Base-by-base conservation (phyloP, 176 grass and related monocot species). In the Dactylis glomerata region DNA sequence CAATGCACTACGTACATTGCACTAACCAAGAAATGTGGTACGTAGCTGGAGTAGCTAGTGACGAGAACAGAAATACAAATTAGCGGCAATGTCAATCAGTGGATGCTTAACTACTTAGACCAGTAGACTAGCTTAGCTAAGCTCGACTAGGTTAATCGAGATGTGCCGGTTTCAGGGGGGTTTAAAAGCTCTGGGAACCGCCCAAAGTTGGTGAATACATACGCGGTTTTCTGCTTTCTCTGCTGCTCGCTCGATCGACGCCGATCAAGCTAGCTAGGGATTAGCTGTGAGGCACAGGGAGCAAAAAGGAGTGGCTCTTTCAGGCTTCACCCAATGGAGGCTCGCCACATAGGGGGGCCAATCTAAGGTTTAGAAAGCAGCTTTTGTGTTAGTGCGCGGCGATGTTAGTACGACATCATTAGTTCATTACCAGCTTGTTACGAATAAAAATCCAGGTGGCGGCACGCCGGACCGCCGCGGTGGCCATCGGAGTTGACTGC, bases 271-370 rank as follows among this genome's bases (percentile, higher is more conserved):
- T 24, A 30, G 84, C 66, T 86, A 87, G 87, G 55, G 83, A 94
- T 94, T 94, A 94, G 92, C 92, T 94, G 92, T 22, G 88, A 86
- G 85, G 86, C 92, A 92, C 24, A 82, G 47, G 32, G 61, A 0
- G 82, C 55, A 33, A 68, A 76, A 89, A 87, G 68, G 49, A 61
- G 34, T 41, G 68, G 71, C 64, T 68, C 26, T 23, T 75, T 40
- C 17, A 31, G 27, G 42, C 73, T 78, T 88, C 14, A 38, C 58
- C 77, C 82, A 90, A 84, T 73, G 41, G 70, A 2, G 32, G 5
- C 2, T 16, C 67, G 89, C 88, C 92, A 94, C 88, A 75, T 81
- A 51, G 34, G 55, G 33, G 40, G 0, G 23, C 13, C 55, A 11
- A 65, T 63, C 78, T 20, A 23, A 19, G 50, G 27, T 49, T 38